Conservation (phyloP, 208 protist genomes). For the Cochliopodium minus region DNA sequence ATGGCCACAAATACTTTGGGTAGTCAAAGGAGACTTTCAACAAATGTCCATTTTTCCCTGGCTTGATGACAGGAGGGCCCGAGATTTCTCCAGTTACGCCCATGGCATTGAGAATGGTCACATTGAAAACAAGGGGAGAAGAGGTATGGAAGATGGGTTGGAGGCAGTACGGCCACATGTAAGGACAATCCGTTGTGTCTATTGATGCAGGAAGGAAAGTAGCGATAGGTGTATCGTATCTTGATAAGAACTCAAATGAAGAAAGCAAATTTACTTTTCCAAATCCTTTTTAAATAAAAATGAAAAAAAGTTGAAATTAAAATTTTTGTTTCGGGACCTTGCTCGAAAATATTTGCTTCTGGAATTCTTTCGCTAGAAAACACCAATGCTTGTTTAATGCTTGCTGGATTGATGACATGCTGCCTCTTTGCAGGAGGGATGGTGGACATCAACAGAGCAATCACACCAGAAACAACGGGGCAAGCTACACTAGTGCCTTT, state of each 20-base stretch:
- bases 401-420: constrained; percentile 35
- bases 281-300: too few species aligned
- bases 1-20: constrained; percentile 48
- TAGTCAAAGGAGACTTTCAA: constrained; percentile 22
- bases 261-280: constrained; percentile 42
- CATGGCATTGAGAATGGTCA: constrained; percentile 68
- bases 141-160: constrained; percentile 53
- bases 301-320: too few species aligned
- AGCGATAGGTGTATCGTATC: constrained; percentile 23
- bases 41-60: not conserved
- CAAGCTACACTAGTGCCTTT: constrained; percentile 77
- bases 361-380: constrained; percentile 20
- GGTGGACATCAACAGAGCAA: constrained; percentile 44
- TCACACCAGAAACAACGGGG: constrained; percentile 73
- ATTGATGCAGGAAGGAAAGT: constrained; percentile 26
- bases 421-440: not conserved
- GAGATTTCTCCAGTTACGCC: constrained; percentile 19
- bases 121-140: constrained; percentile 60
- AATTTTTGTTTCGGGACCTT: too few species aligned
- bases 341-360: constrained; percentile 43
- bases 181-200: constrained; percentile 41
- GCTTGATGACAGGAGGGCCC: constrained; percentile 6
- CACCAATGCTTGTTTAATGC: constrained; percentile 54
- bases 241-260: constrained; percentile 21
- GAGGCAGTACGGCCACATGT: constrained; percentile 76